Conservation (phyloP, 2,329 filamentous ascomycete species). For the Diaporthe eres region DNA sequence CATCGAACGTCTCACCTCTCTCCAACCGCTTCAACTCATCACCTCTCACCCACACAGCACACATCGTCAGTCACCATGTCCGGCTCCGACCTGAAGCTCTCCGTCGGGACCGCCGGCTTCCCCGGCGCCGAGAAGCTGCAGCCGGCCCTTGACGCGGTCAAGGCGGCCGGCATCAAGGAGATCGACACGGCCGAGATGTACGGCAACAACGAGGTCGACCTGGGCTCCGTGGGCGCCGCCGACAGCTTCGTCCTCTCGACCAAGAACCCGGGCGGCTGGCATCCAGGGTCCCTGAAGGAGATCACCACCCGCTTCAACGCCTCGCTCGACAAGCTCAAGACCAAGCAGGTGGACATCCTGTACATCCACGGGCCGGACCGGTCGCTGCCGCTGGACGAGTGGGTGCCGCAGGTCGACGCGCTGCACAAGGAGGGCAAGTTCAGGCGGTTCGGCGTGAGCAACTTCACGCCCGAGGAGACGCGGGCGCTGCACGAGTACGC, state of each 20-base stretch:
- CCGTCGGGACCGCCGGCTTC: background rate
- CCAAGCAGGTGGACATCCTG: slow-evolving; percentile 46
- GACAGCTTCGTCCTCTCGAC: slow-evolving; percentile 34
- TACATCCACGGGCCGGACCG: slow-evolving; percentile 33
- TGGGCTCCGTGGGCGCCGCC: slow-evolving; percentile 32
- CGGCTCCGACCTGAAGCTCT: background rate
- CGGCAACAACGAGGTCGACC: slow-evolving; percentile 37
- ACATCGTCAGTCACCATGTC: background rate
- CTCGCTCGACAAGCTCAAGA: slow-evolving; percentile 37
- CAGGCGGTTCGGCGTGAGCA: slow-evolving; percentile 75
- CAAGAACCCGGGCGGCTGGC: slow-evolving; percentile 40
- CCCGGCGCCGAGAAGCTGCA: slow-evolving; percentile 1
- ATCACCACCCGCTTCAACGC: slow-evolving; percentile 12
- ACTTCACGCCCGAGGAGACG: slow-evolving; percentile 81
- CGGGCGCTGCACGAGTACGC: slow-evolving; percentile 75
- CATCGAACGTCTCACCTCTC: background rate
- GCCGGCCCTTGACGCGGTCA: slow-evolving; percentile 23
- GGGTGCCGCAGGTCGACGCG: slow-evolving; percentile 69
- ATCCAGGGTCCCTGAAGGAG: slow-evolving; percentile 20
- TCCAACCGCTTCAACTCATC: background rate
- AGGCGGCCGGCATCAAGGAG: slow-evolving; percentile 33
- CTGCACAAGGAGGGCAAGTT: slow-evolving; percentile 79
- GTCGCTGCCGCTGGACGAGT: slow-evolving; percentile 57
- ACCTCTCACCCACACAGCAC: too few relatives aligned
- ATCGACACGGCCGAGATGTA: slow-evolving; percentile 42